A percentile compares a stretch with the other conserved stretches of the same genome.
phyloP scores from a whole-genome alignment of 2,329 filamentous ascomycete species.

The Phialemoniopsis sp. region DNA sequence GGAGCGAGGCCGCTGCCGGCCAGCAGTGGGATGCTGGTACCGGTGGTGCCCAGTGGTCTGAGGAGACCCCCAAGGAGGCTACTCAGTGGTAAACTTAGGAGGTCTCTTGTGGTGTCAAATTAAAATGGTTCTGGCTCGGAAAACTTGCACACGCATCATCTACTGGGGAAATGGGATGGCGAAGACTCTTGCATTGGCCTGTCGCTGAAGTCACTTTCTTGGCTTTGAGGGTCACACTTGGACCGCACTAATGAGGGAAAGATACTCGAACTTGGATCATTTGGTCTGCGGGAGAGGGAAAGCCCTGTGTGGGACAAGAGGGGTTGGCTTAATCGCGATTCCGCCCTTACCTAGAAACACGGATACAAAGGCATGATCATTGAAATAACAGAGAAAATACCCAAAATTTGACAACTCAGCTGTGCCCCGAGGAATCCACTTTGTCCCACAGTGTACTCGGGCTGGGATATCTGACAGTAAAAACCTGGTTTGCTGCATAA shows the following conservation, averaged over 20 bases:
- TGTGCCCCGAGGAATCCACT: no score
- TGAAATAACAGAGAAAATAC: no score
- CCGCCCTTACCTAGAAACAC: conserved; percentile 33
- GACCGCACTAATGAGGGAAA: conserved; percentile 98
- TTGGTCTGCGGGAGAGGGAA: conserved; percentile 66
- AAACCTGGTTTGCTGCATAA: no score
- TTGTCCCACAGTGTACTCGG: no score
- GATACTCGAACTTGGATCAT: conserved; percentile 66
- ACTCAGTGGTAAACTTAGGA: conserved; percentile 42
- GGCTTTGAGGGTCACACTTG: conserved; percentile 51
- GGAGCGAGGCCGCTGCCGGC: no score
- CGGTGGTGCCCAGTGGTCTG: conserved; percentile 52
- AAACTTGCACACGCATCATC: conserved; percentile 1
- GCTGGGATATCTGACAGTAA: no score
- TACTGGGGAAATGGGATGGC: conserved; percentile 16
- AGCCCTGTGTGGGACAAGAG: conserved; percentile 88
- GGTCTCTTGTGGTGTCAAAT: conserved; percentile 2
- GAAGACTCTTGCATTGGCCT: conserved; percentile 3
- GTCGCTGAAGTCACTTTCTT: conserved; percentile 17
- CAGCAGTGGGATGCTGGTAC: conserved; percentile 63
- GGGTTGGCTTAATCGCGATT: conserved; percentile 88
- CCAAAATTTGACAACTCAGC: no score
- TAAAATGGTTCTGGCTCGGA: conserved; percentile 4
- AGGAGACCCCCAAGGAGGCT: conserved; percentile 41
- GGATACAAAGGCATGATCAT: no score